A percentile compares a stretch with the other conserved stretches of the same genome.
phyloP scores from a whole-genome alignment of 495 filamentous ascomycete genomes.

The Saxispiralis lemnorum region DNA sequence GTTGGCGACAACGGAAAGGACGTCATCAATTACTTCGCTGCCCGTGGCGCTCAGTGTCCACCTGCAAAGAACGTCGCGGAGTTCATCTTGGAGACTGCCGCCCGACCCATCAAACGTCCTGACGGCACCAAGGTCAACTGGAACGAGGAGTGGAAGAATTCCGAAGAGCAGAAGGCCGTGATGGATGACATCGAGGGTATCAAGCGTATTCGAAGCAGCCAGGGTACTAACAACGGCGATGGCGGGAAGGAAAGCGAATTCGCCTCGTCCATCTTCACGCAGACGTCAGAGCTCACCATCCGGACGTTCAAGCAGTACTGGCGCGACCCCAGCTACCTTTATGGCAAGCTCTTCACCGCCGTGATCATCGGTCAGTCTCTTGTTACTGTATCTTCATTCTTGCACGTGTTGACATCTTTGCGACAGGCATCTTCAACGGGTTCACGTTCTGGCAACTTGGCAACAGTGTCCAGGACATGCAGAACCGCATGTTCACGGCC shows the following conservation, averaged over 20 bases:
- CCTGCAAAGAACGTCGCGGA: conserved; percentile 63
- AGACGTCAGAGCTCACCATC: conserved; percentile 43
- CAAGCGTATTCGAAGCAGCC: conserved; percentile 34
- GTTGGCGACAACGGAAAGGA: conserved; percentile 45
- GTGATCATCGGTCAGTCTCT: conserved; percentile 54
- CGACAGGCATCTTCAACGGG: conserved; percentile 26
- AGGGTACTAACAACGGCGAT: conserved; percentile 23
- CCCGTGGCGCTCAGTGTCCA: conserved; percentile 41
- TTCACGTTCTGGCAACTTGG: conserved; percentile 74
- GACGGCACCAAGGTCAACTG: conserved; percentile 43
- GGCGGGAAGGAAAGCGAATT: conserved; percentile 36
- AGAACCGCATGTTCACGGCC: conserved; percentile 61
- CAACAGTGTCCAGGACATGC: conserved; percentile 48
- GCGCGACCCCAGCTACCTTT: conserved; percentile 55
- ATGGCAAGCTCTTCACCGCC: conserved; percentile 53
- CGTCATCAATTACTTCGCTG: conserved; percentile 50
- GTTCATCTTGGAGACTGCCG: conserved; percentile 67
- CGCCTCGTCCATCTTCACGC: conserved; percentile 42
- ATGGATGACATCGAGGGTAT: conserved; percentile 44
- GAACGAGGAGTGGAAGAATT: conserved; percentile 55
- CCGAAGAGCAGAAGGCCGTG: conserved; percentile 34
- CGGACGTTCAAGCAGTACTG: conserved; percentile 54
- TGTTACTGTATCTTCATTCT: too few species aligned
- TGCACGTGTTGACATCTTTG: too few species aligned
- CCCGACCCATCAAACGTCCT: conserved; percentile 35